Conservation (phyloP, 352 stramenopile species). For the Pythium folliculosum region DNA sequence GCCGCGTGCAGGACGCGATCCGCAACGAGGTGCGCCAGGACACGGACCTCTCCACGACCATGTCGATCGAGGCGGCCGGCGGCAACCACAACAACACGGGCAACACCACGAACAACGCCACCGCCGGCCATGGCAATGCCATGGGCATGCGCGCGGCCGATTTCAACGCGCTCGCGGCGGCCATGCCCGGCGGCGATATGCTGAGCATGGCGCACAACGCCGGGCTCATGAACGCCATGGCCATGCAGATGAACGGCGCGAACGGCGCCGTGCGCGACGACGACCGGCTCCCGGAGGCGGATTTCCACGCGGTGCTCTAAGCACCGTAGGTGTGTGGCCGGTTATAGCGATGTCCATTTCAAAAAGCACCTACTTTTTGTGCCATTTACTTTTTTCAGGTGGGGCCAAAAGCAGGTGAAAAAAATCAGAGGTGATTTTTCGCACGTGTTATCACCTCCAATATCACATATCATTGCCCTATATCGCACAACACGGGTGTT, state of each 20-base stretch:
- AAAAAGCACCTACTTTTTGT: no score
- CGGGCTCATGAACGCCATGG: conserved; percentile 25
- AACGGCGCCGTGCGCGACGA: conserved; percentile 8
- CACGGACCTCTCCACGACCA: conserved; percentile 24
- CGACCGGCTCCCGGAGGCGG: conserved; percentile 14
- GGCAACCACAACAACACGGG: background rate
- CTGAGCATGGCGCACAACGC: conserved; percentile 26
- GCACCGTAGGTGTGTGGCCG: background rate
- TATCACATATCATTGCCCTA: no score
- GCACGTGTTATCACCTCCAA: no score
- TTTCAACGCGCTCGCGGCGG: conserved; percentile 12
- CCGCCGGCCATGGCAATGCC: background rate
- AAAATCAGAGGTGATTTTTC: no score
- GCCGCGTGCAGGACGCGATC: conserved; percentile 68
- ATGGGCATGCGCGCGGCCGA: background rate
- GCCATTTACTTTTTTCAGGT: no score
- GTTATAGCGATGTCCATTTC: no score
- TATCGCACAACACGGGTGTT: no score
- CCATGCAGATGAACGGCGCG: conserved; percentile 22
- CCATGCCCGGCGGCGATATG: conserved; percentile 17
- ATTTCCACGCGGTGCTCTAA: conserved; percentile 30
- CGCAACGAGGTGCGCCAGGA: conserved; percentile 26
- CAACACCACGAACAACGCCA: no score
- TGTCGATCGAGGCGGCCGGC: conserved; percentile 19
- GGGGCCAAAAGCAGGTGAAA: no score